These are phyloP conservation scores for Cryptosporidium felis DNA, from an alignment of 169 alveolate species.

Conservation along the genomic window DNA sequence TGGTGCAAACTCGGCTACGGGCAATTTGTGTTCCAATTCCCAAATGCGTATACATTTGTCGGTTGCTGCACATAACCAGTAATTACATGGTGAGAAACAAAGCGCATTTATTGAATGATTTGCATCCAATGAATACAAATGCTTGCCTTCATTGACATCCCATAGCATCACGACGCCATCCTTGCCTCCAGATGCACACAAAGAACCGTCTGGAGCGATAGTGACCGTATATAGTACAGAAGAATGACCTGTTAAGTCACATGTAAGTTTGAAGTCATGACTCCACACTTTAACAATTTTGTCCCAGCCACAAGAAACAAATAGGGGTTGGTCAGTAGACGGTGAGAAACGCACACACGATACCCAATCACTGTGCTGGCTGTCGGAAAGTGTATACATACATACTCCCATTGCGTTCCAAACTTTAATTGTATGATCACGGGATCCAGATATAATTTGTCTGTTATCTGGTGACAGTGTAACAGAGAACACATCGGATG, in stretches of 20 bases:
- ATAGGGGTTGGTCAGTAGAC: constrained; percentile 91
- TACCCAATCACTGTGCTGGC: constrained; percentile 97
- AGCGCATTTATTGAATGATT: constrained; percentile 92
- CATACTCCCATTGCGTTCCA: constrained; percentile 99
- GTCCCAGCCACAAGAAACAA: constrained; percentile 98
- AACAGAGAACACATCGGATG: constrained; percentile 93
- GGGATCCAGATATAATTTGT: constrained; percentile 97
- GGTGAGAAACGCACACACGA: constrained; percentile 97
- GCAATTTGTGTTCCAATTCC: constrained; percentile 93
- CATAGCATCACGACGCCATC: constrained; percentile 95
- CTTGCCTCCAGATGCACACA: constrained; percentile 99
- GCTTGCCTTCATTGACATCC: constrained; percentile 95
- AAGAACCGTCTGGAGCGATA: constrained; percentile 96
- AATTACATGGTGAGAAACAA: constrained; percentile 94
- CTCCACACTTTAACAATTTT: constrained; percentile 90
- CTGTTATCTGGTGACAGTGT: constrained; percentile 98
- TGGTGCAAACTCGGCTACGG: constrained; percentile 89
- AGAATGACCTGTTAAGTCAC: constrained; percentile 94
- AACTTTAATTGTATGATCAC: constrained; percentile 93
- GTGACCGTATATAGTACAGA: constrained; percentile 93
- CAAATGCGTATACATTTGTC: constrained; percentile 91
- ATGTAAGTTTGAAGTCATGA: constrained; percentile 90
- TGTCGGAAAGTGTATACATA: constrained; percentile 92
- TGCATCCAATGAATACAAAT: constrained; percentile 91
- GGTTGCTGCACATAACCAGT: constrained; percentile 96